Base-by-base conservation (phyloP, 2,329 filamentous ascomycete genomes). In the Elsinoe batatas region DNA sequence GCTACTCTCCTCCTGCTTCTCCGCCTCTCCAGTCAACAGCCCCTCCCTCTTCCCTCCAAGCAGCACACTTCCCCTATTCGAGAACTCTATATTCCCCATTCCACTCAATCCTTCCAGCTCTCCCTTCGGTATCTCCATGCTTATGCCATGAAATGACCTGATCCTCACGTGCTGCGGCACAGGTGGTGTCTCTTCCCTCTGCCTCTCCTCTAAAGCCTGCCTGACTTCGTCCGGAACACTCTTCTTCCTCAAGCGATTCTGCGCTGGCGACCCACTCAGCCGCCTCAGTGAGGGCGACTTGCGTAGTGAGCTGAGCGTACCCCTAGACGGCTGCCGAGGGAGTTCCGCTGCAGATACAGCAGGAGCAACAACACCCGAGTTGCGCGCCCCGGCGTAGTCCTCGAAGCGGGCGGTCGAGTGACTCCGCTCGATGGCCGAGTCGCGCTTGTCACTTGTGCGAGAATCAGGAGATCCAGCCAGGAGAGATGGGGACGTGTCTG, bases 11-110 rank as follows among this genome's bases (percentile, higher is more conserved):
- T 66, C 40, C 60, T 18, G 36, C 8, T 11, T 32, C 20, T 26
- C 18, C 38, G 36, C 51, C 30, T 42, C 60, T 53, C 36, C 40
- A 5, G 20, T 49, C 15, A 60, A 59, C 56, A 72, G 72, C 8
- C 18, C 40, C 56, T 75, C 74, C 62, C 74, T 76, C 65, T 76
- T 76, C 10, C 76, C 77, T 32, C 74, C 77, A 59, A 80, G 67
- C 59, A 83, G 67, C 66, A 83, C 73, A 67, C 80, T 83, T 53
- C 81, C 81, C 56, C 80, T 71, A 56, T 78, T 79, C 11, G 79
- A 82, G 61, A 84, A 84, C 44, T 76, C 74, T 59, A 84, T 68
- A 38, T 76, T 73, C 53, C 74, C 72, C 36, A 73, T 68, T n/a
- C 69, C 67, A 13, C 71, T 72, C 55, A 80, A 61, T 35, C 77